These are phyloP conservation scores for Russula ochroleuca DNA, from an alignment of 768 basidiomycete species.

Conservation along the genomic window DNA sequence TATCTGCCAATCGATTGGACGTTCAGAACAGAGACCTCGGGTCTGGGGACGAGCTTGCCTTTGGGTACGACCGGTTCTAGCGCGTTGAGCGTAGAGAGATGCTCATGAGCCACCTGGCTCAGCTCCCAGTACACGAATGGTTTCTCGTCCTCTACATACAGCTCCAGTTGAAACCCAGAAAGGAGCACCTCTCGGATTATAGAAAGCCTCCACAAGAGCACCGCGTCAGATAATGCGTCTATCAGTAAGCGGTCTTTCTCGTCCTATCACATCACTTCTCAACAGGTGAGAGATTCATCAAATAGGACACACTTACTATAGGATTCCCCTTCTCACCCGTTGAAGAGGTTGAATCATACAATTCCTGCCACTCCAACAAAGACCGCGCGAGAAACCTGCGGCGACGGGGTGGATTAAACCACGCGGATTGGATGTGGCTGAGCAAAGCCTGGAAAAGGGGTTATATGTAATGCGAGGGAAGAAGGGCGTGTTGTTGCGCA, in stretches of 20 bases:
- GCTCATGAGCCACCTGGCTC: constrained; percentile 50
- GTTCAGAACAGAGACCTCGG: background rate
- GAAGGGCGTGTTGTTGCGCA: constrained; percentile 21
- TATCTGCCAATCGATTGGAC: constrained; percentile 7
- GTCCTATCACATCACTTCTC: constrained; percentile 22
- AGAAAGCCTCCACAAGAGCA: constrained; percentile 56
- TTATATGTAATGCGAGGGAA: constrained; percentile 3
- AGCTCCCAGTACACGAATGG: constrained; percentile 77
- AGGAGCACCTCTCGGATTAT: constrained; percentile 63
- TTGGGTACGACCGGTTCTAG: constrained; percentile 40
- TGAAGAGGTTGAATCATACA: constrained; percentile 47
- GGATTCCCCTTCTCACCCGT: constrained; percentile 29
- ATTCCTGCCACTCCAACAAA: constrained; percentile 58
- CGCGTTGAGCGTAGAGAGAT: constrained; percentile 51
- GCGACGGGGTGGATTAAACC: constrained; percentile 65
- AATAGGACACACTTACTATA: constrained; percentile 26
- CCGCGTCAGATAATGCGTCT: constrained; percentile 40
- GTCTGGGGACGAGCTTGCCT: constrained; percentile 33
- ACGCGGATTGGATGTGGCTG: constrained; percentile 55
- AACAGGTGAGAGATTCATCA: background rate
- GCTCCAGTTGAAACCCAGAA: constrained; percentile 72
- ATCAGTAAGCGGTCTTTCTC: constrained; percentile 16
- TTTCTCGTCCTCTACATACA: constrained; percentile 64
- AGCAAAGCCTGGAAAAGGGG: constrained; percentile 47
- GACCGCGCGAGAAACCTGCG: constrained; percentile 62